Evolutionary conservation across 1,284 basidiomycete genomes (phyloP).

Genomic region (Marasmius sp.): DNA sequence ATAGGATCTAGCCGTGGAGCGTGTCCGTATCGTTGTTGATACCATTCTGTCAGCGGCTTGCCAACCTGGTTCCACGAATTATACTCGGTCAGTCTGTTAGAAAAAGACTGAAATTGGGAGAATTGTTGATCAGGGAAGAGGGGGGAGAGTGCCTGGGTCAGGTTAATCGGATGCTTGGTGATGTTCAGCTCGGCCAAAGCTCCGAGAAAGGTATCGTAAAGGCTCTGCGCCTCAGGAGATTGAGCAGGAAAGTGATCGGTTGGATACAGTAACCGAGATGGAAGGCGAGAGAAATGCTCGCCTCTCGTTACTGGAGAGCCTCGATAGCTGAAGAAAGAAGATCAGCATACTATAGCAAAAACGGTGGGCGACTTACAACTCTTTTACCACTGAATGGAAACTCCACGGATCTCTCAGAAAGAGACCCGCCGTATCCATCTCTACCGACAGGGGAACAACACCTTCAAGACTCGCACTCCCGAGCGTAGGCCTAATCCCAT

Average conservation of each 20-base stretch:
- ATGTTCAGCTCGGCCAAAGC: constrained; percentile 26
- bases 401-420: constrained; percentile 31
- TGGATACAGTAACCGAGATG: constrained; percentile 30
- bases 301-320: constrained; percentile 25
- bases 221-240: constrained; percentile 26
- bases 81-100: constrained; percentile 33
- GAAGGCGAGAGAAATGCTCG: constrained; percentile 22
- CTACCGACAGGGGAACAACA: constrained; percentile 33
- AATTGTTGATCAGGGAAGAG: constrained; percentile 29
- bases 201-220: constrained; percentile 28
- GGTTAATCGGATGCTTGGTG: constrained; percentile 22
- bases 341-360: neutral
- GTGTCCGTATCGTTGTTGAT: constrained; percentile 19
- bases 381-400: constrained; percentile 24
- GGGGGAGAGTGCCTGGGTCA: constrained; percentile 26
- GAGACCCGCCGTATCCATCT: constrained; percentile 36
- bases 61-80: constrained; percentile 31
- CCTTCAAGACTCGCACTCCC: constrained; percentile 30
- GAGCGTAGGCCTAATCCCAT: constrained; percentile 32
- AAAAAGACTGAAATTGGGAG: constrained; percentile 23
- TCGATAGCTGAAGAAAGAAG: constrained; percentile 23
- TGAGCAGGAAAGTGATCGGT: constrained; percentile 32
- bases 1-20: constrained; percentile 29
- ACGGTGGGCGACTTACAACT: constrained; percentile 22
- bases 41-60: constrained; percentile 25